Conservation (phyloP, 2,329 filamentous ascomycete species). For the Pyricularia grisea region DNA sequence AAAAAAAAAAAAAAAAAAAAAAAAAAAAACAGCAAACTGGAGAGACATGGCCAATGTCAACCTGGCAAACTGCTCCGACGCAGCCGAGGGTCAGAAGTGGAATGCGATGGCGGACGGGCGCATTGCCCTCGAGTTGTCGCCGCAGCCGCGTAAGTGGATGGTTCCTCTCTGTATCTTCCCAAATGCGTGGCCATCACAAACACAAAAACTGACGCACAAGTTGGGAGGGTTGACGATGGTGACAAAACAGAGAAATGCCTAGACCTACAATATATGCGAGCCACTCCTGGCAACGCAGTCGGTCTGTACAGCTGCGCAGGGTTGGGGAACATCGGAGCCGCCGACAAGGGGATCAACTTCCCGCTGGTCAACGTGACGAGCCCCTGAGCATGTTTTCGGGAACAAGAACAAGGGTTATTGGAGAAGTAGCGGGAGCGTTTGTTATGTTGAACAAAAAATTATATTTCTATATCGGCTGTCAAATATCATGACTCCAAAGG, state of each 20-base stretch:
- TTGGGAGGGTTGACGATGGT: background rate
- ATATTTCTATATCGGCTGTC: background rate
- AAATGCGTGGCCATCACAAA: background rate
- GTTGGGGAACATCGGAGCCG: slow-evolving; percentile 26
- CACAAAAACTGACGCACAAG: background rate
- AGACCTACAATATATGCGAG: slow-evolving; percentile 30
- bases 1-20: too few relatives aligned
- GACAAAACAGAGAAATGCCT: slow-evolving; percentile 25
- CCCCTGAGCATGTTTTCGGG: background rate
- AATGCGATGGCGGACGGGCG: slow-evolving; percentile 26
- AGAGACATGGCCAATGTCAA: slow-evolving; percentile 28
- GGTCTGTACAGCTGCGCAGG: slow-evolving; percentile 29
- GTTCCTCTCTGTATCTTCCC: background rate
- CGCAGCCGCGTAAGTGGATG: slow-evolving; percentile 20
- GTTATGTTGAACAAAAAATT: background rate
- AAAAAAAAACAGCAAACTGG: slow-evolving; percentile 18
- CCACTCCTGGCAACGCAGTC: slow-evolving; percentile 29
- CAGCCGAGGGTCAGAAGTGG: slow-evolving; percentile 24
- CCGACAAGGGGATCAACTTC: slow-evolving; percentile 31
- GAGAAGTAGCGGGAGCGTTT: background rate
- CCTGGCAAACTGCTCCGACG: slow-evolving; percentile 23
- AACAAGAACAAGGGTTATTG: background rate
- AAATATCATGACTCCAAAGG: background rate
- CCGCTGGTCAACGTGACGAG: slow-evolving; percentile 14
- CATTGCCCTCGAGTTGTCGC: slow-evolving; percentile 24